Evolutionary conservation across 345 rosid genomes (phyloP).

Genomic region (Citrus sinensis): DVS_A1.0 CM039167.1:191501-192000

Average conservation of each 20-base stretch:
- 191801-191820: constrained; percentile 7
- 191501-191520: constrained; percentile 64
- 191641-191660: constrained; percentile 6
- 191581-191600: constrained; percentile 39
- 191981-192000: constrained; percentile 56
- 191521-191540: constrained; percentile 53
- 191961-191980: constrained; percentile 59
- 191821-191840: constrained; percentile 11
- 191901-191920: constrained; percentile 53
- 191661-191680: constrained; percentile 49
- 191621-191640: background rate
- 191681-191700: constrained; percentile 42
- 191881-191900: constrained; percentile 44
- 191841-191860: constrained; percentile 39
- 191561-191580: constrained; percentile 37
- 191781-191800: constrained; percentile 22
- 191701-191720: constrained; percentile 38
- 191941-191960: constrained; percentile 41
- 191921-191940: constrained; percentile 49
- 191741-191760: constrained; percentile 61
- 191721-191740: constrained; percentile 49
- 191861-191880: constrained; percentile 52
- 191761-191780: constrained; percentile 69
- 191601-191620: background rate
- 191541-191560: constrained; percentile 44